Percentiles rank a stretch among this genome's conserved stretches.
Evolutionary conservation across 1,284 basidiomycete species (phyloP).

Genomic region (Tylopilus orsonianus): DNA sequence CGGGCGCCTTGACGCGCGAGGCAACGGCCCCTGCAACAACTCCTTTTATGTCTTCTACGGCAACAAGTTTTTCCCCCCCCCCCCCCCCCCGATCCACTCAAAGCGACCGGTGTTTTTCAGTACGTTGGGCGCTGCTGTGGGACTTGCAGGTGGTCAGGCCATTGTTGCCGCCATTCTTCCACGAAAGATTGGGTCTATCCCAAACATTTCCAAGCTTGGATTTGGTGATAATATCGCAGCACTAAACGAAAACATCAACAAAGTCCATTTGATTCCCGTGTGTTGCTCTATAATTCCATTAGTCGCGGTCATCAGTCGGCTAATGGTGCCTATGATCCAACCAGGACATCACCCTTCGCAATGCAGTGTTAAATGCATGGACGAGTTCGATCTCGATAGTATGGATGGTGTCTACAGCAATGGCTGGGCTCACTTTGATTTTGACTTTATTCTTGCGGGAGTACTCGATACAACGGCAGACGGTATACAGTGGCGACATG

Average conservation of each 20-base stretch:
- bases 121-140: slow-evolving; percentile 70
- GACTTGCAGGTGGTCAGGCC: slow-evolving; percentile 69
- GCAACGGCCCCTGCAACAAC: slow-evolving; percentile 79
- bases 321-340: background rate
- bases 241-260: slow-evolving; percentile 53
- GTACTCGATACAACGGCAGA: slow-evolving; percentile 57
- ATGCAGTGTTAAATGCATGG: slow-evolving; percentile 66
- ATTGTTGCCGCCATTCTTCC: slow-evolving; percentile 62
- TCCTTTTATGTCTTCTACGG: slow-evolving; percentile 65
- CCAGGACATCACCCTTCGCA: slow-evolving; percentile 48
- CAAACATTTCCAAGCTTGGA: slow-evolving; percentile 36
- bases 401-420: slow-evolving; percentile 68
- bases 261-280: slow-evolving; percentile 57
- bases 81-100: background rate
- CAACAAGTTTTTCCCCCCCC: too few relatives aligned
- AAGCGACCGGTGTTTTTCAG: slow-evolving; percentile 31
- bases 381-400: slow-evolving; percentile 64
- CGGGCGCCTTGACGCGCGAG: too few relatives aligned
- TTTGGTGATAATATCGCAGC: slow-evolving; percentile 49
- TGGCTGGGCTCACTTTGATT: slow-evolving; percentile 55
- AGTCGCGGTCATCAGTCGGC: background rate
- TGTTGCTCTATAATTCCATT: slow-evolving; percentile 20
- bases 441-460: slow-evolving; percentile 56
- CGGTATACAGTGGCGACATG: slow-evolving; percentile 39
- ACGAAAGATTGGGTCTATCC: slow-evolving; percentile 50